Evolutionary conservation across 805 yeast species (phyloP).

Genomic region (Candida yuanshanica): DNA sequence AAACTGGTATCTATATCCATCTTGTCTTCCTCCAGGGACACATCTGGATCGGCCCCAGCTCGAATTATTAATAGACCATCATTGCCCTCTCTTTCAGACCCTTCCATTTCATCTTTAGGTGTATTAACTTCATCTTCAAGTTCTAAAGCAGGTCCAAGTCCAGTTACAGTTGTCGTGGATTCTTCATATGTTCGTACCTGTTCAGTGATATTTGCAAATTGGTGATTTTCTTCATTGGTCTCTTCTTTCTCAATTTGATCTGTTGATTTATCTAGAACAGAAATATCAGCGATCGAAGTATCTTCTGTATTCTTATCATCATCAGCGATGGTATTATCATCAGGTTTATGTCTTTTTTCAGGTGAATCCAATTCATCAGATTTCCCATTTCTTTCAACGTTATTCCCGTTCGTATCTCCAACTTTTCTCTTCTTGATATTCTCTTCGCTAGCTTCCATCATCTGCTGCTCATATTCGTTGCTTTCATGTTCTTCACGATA

Average conservation of each 20-base stretch:
- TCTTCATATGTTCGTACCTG: too few relatives aligned
- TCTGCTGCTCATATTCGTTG: conserved; percentile 2
- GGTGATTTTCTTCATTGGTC: not conserved
- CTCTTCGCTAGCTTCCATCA: conserved; percentile 1
- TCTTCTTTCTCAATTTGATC: not conserved
- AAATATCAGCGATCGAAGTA: not conserved
- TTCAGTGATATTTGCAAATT: not conserved
- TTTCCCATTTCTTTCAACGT: not conserved
- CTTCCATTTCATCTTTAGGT: too few relatives aligned
- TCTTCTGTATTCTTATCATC: not conserved
- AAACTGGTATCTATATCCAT: conserved; percentile 16
- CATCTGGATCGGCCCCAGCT: conserved; percentile 14
- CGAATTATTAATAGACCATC: too few relatives aligned
- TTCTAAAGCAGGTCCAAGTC: not conserved
- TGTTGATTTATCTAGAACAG: not conserved
- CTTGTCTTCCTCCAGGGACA: conserved; percentile 19
- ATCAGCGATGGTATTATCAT: not conserved
- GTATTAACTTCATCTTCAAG: conserved; percentile 17
- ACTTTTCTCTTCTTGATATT: conserved; percentile 9
- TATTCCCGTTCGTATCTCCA: not conserved
- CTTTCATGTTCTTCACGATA: conserved; percentile 1
- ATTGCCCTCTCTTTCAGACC: too few relatives aligned
- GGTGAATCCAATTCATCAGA: conserved; percentile 12
- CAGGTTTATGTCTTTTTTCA: conserved; percentile 18
- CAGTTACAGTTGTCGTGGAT: too few relatives aligned